phyloP scores from a whole-genome alignment of 495 filamentous ascomycete genomes.

The Neurospora discreta region DNA sequence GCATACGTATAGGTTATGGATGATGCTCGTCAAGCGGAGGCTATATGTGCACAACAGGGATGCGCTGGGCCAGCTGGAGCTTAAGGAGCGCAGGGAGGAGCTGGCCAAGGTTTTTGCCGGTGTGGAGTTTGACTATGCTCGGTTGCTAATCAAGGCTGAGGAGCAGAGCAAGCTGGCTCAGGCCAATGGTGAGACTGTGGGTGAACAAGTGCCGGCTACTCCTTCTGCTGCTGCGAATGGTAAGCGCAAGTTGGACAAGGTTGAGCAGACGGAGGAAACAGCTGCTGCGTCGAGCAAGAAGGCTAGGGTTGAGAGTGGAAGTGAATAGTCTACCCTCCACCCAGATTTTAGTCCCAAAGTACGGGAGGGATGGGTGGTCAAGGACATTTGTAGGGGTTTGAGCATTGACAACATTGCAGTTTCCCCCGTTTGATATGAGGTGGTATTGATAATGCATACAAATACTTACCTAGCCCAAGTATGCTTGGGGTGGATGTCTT shows the following conservation, averaged over 20 bases:
- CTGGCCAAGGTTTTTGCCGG: constrained; percentile 64
- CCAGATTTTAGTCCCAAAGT: not conserved
- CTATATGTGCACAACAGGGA: constrained; percentile 71
- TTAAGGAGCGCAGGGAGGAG: constrained; percentile 64
- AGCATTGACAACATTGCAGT: not conserved
- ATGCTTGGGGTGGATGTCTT: not conserved
- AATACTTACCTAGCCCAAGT: not conserved
- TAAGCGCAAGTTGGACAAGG: constrained; percentile 19
- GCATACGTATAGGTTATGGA: constrained; percentile 66
- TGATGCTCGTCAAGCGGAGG: constrained; percentile 69
- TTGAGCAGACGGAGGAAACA: not conserved
- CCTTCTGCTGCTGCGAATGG: constrained; percentile 15
- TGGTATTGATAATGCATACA: not conserved
- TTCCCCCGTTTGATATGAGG: not conserved
- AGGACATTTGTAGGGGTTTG: not conserved
- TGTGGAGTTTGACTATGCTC: constrained; percentile 74
- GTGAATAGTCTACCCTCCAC: not conserved
- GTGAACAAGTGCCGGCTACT: not conserved
- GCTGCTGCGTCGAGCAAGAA: constrained; percentile 23
- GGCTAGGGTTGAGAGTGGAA: constrained; percentile 15
- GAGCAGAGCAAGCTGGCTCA: constrained; percentile 11
- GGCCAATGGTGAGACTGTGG: not conserved
- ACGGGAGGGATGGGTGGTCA: not conserved
- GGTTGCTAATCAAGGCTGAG: constrained; percentile 41
- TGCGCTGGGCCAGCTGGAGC: constrained; percentile 65